These are phyloP conservation scores for Westerdykella ornata DNA, from an alignment of 2,329 filamentous ascomycete genomes.

Conservation along the genomic window DNA sequence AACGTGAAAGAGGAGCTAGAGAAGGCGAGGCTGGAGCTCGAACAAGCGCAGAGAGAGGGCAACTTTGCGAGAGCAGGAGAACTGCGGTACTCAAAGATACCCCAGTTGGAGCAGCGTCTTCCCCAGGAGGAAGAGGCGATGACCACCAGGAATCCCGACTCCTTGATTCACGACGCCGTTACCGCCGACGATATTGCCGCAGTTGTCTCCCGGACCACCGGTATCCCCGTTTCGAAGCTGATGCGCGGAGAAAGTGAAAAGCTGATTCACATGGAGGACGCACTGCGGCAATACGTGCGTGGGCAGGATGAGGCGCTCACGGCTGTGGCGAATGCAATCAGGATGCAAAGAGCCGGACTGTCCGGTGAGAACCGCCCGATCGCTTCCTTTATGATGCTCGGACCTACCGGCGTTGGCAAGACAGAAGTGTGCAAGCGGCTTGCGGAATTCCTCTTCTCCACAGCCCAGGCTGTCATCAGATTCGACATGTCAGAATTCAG, in stretches of 20 bases:
- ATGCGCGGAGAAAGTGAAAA: constrained; percentile 93
- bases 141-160: constrained; percentile 38
- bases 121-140: constrained; percentile 59
- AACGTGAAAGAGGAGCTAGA: constrained; percentile 84
- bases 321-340: constrained; percentile 85
- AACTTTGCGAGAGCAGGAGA: constrained; percentile 90
- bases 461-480: constrained; percentile 79
- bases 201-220: constrained; percentile 85
- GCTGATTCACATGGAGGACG: constrained; percentile 91
- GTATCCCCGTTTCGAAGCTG: constrained; percentile 86
- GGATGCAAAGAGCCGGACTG: constrained; percentile 86
- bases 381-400: constrained; percentile 95
- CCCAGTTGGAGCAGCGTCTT: constrained; percentile 68
- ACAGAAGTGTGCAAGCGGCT: constrained; percentile 97
- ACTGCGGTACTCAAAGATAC: constrained; percentile 81
- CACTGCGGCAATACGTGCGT: constrained; percentile 71
- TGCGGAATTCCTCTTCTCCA: constrained; percentile 86
- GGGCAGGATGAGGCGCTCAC: constrained; percentile 92
- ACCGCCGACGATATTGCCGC: constrained; percentile 88
- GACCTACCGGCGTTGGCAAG: constrained; percentile 93
- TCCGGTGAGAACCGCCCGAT: constrained; percentile 87
- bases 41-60: constrained; percentile 77
- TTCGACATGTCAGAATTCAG: constrained; percentile 99
- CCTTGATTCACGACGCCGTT: constrained; percentile 87
- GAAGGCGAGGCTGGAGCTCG: constrained; percentile 73